Evolutionary conservation across 2,329 filamentous ascomycete genomes (phyloP).

Genomic region (Pseudocercospora macadamiae): DNA sequence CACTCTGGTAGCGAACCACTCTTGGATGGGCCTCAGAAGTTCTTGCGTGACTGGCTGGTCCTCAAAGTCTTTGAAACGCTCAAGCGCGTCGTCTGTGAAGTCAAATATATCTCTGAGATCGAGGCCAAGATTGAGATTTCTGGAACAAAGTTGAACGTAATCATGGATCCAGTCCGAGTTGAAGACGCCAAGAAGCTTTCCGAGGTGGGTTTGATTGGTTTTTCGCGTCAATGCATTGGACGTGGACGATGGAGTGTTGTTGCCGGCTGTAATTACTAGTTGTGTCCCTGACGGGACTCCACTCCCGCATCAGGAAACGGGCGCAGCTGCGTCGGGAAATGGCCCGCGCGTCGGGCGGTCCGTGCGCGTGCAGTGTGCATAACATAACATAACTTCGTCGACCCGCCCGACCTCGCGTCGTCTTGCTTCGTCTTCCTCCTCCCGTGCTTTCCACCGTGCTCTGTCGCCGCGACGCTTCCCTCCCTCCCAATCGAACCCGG

Average conservation of each 20-base stretch:
- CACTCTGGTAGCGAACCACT: constrained; percentile 7
- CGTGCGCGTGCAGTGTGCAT: too few relatives aligned
- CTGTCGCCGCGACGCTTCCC: too few relatives aligned
- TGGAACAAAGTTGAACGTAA: neutral
- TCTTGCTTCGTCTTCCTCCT: too few relatives aligned
- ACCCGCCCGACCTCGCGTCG: too few relatives aligned
- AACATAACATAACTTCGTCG: too few relatives aligned
- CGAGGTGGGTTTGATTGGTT: neutral
- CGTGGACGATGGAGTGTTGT: neutral
- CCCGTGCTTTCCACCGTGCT: too few relatives aligned
- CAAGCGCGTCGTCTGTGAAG: neutral
- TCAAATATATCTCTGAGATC: neutral
- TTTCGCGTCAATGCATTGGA: neutral
- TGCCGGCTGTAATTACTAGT: too few relatives aligned
- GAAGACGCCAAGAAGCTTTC: neutral
- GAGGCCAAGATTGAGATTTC: neutral
- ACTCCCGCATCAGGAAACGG: too few relatives aligned
- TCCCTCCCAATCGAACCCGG: too few relatives aligned
- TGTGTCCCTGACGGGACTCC: neutral
- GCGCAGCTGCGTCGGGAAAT: too few relatives aligned
- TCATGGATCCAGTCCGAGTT: neutral
- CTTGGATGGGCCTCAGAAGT: neutral
- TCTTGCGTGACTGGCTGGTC: neutral
- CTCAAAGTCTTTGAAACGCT: neutral
- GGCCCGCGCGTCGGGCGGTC: too few relatives aligned